Conservation (phyloP, 495 filamentous ascomycete species). For the Trichoderma gamsii region DNA sequence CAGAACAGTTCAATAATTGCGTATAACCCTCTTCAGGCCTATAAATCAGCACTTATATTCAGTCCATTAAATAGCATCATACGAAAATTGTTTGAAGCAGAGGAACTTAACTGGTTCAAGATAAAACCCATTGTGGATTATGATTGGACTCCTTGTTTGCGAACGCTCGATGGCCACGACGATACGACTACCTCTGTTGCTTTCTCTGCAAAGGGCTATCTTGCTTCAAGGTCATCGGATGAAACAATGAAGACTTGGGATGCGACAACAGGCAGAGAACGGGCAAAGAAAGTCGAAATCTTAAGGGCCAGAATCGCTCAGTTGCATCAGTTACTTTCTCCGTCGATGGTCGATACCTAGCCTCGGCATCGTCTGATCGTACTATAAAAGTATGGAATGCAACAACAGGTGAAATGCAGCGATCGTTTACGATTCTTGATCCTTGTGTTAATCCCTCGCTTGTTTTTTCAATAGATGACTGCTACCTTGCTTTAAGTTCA, state of each 20-base stretch:
- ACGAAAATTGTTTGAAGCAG: neutral
- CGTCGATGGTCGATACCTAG: neutral
- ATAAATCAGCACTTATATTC: neutral
- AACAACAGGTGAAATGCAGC: neutral
- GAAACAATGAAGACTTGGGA: no score
- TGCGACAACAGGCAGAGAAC: neutral
- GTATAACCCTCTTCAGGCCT: neutral
- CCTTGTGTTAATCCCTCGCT: neutral
- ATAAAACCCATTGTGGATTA: neutral
- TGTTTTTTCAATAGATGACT: neutral
- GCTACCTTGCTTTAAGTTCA: neutral
- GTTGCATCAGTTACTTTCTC: neutral
- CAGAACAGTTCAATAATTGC: neutral
- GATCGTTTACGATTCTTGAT: neutral
- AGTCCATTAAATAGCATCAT: neutral
- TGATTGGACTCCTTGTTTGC: neutral
- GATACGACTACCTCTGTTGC: no score
- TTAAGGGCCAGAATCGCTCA: neutral
- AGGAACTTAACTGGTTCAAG: neutral
- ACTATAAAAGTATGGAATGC: neutral
- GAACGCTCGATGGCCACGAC: neutral
- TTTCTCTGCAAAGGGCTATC: neutral
- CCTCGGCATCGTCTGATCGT: neutral
- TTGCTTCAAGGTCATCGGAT: no score
- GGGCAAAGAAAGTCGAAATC: neutral